Base-by-base conservation (phyloP, 2,329 filamentous ascomycete genomes). In the Lecanosticta acicola region DNA sequence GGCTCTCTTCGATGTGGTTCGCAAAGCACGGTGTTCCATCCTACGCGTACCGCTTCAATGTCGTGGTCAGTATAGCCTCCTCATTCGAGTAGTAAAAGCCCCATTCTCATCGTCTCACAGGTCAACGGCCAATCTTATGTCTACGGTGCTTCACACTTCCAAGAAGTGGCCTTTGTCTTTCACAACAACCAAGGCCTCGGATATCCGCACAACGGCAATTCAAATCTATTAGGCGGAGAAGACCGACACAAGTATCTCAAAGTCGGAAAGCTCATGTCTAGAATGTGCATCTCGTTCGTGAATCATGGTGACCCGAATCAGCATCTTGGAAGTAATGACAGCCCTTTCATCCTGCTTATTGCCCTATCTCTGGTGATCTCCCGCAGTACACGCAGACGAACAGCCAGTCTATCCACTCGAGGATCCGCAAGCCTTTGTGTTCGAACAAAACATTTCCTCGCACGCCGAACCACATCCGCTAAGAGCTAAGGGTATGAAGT, bases 111-210 rank as follows among this genome's bases (percentile, higher is more conserved):
- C 35, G 16, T 17, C 32, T 2, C 18, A n/a, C 17, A 47, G 7
- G 58, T 64, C 7, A 64, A 65, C 24, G 66, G 66, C 2, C 7
- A 63, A 3, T 43, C 57, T 0, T 24, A 36, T 36, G 32, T 41
- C 4, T 41, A 46, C 3, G 67, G 67, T 13, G 56, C 59, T 3
- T 60, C 60, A 29, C 71, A 73, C 53, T 72, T 71, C 58, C 62
- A 73, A 45, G 75, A 79, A 58, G 72, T 78, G 0, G 66, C 70
- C 0, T 78, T 77, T 49, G 75, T 79, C 4, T 75, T 80, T 41
- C 59, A 76, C 51, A 80, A 81, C 50, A 59, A 69, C 4, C 50
- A 67, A 3, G 77, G 75, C 1, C 41, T 48, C 5, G 51, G 51
- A 4, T 54, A 51, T 20, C 46, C 43, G n/a, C 52, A 52, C 14